These are phyloP conservation scores for Leccinellum rugosiceps DNA, from an alignment of 768 basidiomycete species.

Conservation along the genomic window DNA sequence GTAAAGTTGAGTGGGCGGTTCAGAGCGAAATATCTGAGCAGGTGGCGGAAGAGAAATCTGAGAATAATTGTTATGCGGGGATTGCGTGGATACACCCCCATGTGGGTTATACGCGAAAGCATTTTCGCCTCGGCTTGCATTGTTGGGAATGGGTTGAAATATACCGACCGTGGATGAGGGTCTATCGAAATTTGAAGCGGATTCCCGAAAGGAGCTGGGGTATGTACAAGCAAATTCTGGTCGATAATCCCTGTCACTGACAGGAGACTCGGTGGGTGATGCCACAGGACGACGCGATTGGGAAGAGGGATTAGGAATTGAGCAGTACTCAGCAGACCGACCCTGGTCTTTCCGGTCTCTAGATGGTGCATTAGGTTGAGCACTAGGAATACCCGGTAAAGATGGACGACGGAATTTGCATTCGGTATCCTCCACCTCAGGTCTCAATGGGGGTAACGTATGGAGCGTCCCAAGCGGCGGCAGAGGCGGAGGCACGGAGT, in stretches of 20 bases:
- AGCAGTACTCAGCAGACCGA: conserved; percentile 13
- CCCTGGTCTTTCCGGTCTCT: conserved; percentile 17
- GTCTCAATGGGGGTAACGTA: conserved; percentile 28
- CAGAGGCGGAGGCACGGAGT: conserved; percentile 25
- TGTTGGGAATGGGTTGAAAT: conserved; percentile 8
- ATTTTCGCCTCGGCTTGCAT: conserved; percentile 5
- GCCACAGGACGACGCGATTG: conserved; percentile 3
- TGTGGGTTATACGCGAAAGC: conserved; percentile 11
- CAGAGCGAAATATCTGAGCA: conserved; percentile 28
- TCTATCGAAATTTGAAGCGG: conserved; percentile 16
- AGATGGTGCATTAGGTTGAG: conserved; percentile 2
- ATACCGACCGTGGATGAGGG: conserved; percentile 16
- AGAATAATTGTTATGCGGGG: conserved; percentile 10
- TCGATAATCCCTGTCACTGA: conserved; percentile 16
- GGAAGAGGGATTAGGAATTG: neutral
- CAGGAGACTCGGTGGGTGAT: neutral
- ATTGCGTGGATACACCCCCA: neutral
- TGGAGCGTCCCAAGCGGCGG: conserved; percentile 21
- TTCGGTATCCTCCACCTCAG: conserved; percentile 25
- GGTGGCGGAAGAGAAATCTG: conserved; percentile 34
- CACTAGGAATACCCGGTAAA: conserved; percentile 16
- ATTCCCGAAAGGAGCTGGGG: conserved; percentile 17
- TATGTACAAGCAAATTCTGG: conserved; percentile 16
- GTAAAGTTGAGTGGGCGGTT: conserved; percentile 28
- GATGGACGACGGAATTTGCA: conserved; percentile 34